phyloP scores from a whole-genome alignment of 257 asterid genomes.

The Solanum medicagineum region DNA sequence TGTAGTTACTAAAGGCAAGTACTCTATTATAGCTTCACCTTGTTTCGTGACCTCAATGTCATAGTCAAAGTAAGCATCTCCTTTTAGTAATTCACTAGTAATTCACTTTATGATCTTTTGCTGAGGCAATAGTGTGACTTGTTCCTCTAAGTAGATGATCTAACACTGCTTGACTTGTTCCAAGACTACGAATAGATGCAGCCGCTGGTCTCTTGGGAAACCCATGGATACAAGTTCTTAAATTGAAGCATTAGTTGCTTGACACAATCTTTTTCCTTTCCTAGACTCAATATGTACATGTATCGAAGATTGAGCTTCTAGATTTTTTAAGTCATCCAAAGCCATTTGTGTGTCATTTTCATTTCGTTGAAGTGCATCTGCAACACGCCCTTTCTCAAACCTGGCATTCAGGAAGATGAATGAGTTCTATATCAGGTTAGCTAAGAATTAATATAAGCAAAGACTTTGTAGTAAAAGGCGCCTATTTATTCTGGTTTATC shows the following conservation, averaged over 20 bases:
- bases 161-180: slow-evolving; percentile 37
- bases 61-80: slow-evolving; percentile 75
- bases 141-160: slow-evolving; percentile 31
- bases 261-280: slow-evolving; percentile 47
- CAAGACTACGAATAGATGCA: slow-evolving; percentile 35
- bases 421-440: background rate
- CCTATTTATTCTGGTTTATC: background rate
- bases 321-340: slow-evolving; percentile 69
- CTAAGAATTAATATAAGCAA: background rate
- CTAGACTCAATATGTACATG: slow-evolving; percentile 58
- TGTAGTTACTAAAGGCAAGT: slow-evolving; percentile 37
- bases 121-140: background rate
- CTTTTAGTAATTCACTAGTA: slow-evolving; percentile 43
- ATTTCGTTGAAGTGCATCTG: slow-evolving; percentile 18
- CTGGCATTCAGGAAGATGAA: too few relatives aligned
- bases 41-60: slow-evolving; percentile 66
- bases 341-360: slow-evolving; percentile 79
- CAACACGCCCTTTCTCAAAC: slow-evolving; percentile 1
- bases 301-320: slow-evolving; percentile 43
- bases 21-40: slow-evolving; percentile 84
- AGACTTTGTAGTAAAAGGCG: background rate
- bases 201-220: slow-evolving; percentile 52
- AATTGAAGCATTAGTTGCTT: slow-evolving; percentile 25
- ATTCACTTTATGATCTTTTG: background rate
- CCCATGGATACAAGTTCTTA: slow-evolving; percentile 57